phyloP scores from a whole-genome alignment of 331 rosid genomes.

The Cydonia oblonga region DNA sequence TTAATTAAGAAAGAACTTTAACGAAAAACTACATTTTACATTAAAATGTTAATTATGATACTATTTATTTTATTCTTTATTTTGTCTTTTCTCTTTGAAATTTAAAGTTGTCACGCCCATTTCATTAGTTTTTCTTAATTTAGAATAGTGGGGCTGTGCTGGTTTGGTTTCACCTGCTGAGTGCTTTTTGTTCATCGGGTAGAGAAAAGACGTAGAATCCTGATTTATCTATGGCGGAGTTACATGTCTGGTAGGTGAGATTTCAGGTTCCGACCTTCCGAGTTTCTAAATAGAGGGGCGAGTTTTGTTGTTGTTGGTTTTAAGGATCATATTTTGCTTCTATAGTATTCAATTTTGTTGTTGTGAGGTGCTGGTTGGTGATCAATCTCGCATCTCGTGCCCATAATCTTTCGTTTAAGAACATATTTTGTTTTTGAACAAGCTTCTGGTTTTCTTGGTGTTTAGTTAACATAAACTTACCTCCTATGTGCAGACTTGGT shows the following conservation, averaged over 20 bases:
- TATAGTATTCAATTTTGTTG: background rate
- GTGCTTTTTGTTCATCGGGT: background rate
- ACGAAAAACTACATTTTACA: no score
- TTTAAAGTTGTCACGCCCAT: no score
- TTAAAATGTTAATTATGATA: no score
- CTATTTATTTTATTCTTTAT: no score
- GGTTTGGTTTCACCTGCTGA: background rate
- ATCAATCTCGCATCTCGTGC: background rate
- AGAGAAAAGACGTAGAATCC: background rate
- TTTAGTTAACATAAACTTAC: background rate
- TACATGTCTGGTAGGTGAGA: background rate
- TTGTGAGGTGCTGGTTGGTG: background rate
- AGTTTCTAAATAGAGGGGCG: background rate
- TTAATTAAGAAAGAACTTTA: no score
- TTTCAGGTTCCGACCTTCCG: background rate
- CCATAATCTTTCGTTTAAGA: background rate
- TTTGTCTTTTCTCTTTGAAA: no score
- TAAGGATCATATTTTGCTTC: background rate
- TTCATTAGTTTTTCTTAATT: no score
- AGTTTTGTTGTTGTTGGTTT: background rate
- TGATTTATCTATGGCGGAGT: background rate
- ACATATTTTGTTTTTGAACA: background rate
- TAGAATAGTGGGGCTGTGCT: background rate
- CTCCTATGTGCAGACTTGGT: conserved; percentile 31
- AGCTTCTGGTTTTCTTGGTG: background rate